phyloP scores from a whole-genome alignment of 441 rosid genomes.

The Aquilaria agallochum region DNA sequence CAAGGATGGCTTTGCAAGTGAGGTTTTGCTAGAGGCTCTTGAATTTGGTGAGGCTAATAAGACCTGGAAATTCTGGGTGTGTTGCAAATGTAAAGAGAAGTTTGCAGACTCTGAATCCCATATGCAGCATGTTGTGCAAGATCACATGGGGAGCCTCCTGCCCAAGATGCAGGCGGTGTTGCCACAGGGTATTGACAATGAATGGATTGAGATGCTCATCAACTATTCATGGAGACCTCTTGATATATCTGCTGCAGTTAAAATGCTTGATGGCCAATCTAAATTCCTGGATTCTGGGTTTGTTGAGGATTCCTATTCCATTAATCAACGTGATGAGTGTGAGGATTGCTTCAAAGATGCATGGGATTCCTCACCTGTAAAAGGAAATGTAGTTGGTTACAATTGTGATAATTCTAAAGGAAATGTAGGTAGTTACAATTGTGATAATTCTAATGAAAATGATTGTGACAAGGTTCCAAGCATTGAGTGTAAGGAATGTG shows the following conservation, averaged over 20 bases:
- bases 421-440: slow-evolving; percentile 25
- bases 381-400: slow-evolving; percentile 44
- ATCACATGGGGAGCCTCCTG: slow-evolving; percentile 70
- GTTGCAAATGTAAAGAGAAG: slow-evolving; percentile 62
- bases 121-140: slow-evolving; percentile 74
- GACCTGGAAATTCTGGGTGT: slow-evolving; percentile 81
- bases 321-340: slow-evolving; percentile 40
- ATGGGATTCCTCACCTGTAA: slow-evolving; percentile 71
- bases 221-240: slow-evolving; percentile 82
- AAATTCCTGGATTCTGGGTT: slow-evolving; percentile 36
- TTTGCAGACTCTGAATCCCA: slow-evolving; percentile 59
- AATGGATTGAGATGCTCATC: slow-evolving; percentile 72
- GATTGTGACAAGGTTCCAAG: slow-evolving; percentile 27
- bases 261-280: slow-evolving; percentile 48
- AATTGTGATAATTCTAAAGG: slow-evolving; percentile 26
- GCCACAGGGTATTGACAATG: slow-evolving; percentile 64
- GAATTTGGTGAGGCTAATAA: slow-evolving; percentile 49
- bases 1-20: slow-evolving; percentile 55
- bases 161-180: slow-evolving; percentile 75
- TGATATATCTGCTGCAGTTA: slow-evolving; percentile 58
- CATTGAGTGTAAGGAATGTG: slow-evolving; percentile 37
- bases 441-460: slow-evolving; percentile 23
- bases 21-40: slow-evolving; percentile 60
- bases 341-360: slow-evolving; percentile 78
- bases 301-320: slow-evolving; percentile 34